Evolutionary conservation across 441 rosid genomes (phyloP).

Genomic region (Gossypium schwendimanii): DNA sequence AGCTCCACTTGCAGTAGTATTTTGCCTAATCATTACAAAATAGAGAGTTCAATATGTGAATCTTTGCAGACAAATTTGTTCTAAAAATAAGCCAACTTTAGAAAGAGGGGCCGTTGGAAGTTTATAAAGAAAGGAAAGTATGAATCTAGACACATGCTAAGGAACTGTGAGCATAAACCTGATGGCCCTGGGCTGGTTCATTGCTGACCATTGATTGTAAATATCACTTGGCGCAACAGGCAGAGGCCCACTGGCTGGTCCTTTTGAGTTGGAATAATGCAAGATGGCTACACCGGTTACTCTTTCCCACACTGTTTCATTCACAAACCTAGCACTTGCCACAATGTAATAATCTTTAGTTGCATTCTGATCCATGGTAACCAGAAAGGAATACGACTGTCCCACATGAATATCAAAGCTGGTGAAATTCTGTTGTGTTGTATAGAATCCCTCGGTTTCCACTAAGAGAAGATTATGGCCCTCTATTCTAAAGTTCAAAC

Average conservation of each 20-base stretch:
- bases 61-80: not conserved
- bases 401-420: constrained; percentile 85
- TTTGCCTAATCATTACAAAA: constrained; percentile 47
- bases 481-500: constrained; percentile 87
- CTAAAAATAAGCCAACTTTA: not conserved
- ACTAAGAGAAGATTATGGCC: constrained; percentile 73
- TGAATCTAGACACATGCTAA: not conserved
- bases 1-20: constrained; percentile 84
- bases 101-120: not conserved
- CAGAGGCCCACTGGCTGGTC: constrained; percentile 70
- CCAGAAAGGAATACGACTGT: constrained; percentile 80
- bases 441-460: constrained; percentile 77
- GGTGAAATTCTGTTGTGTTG: constrained; percentile 57
- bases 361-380: constrained; percentile 87
- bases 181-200: constrained; percentile 79
- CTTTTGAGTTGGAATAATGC: constrained; percentile 85
- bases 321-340: constrained; percentile 90
- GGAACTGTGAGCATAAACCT: constrained; percentile 36
- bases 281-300: constrained; percentile 88
- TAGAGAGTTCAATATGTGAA: constrained; percentile 7
- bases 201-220: constrained; percentile 63
- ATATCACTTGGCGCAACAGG: constrained; percentile 67
- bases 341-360: constrained; percentile 76
- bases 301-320: constrained; percentile 76
- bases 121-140: constrained; percentile 1